A percentile compares a stretch with the other conserved stretches of the same genome.
phyloP scores from a whole-genome alignment of 106 monocot genomes.

The Narthecium ossifragum region DNA sequence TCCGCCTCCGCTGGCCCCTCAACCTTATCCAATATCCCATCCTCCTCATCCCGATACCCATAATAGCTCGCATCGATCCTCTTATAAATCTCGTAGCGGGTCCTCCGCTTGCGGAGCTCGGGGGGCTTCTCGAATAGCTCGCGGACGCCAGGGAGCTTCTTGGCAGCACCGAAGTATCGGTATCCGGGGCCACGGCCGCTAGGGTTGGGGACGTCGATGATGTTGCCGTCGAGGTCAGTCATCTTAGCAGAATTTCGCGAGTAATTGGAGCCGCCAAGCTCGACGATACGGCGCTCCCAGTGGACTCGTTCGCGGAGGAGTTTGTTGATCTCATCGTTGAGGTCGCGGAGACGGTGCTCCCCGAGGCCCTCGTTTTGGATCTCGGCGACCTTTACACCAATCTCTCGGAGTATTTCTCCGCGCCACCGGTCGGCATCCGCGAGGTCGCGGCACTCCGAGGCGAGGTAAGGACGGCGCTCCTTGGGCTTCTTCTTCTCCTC shows the following conservation, averaged over 20 bases:
- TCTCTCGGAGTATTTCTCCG: conserved; percentile 82
- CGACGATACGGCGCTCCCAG: conserved; percentile 89
- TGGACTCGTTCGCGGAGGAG: conserved; percentile 77
- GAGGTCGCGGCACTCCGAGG: conserved; percentile 97
- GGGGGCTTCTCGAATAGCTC: conserved; percentile 99
- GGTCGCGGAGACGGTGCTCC: conserved; percentile 90
- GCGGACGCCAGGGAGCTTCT: conserved; percentile 89
- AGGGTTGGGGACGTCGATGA: conserved; percentile 85
- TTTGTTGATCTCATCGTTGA: conserved; percentile 99
- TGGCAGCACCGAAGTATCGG: conserved; percentile 94
- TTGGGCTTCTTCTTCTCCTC: conserved; percentile 97
- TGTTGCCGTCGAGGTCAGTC: conserved; percentile 95
- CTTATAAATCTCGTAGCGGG: conserved; percentile 88
- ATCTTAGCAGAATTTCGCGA: conserved; percentile 49
- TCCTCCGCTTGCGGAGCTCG: conserved; percentile 64
- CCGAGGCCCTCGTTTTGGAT: conserved; percentile 95
- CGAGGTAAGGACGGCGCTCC: conserved; percentile 95
- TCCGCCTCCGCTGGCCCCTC: conserved; percentile 63
- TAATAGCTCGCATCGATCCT: conserved; percentile 91
- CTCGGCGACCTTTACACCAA: conserved; percentile 88
- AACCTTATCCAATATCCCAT: conserved; percentile 82
- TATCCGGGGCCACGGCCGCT: conserved; percentile 93
- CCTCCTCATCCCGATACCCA: conserved; percentile 93
- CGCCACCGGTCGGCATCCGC: conserved; percentile 93
- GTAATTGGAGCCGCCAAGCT: conserved; percentile 86